A percentile compares a stretch with the other conserved stretches of the same genome.
Conservation (phyloP, 768 basidiomycete species). For the Lactarius akahatsu region DNA sequence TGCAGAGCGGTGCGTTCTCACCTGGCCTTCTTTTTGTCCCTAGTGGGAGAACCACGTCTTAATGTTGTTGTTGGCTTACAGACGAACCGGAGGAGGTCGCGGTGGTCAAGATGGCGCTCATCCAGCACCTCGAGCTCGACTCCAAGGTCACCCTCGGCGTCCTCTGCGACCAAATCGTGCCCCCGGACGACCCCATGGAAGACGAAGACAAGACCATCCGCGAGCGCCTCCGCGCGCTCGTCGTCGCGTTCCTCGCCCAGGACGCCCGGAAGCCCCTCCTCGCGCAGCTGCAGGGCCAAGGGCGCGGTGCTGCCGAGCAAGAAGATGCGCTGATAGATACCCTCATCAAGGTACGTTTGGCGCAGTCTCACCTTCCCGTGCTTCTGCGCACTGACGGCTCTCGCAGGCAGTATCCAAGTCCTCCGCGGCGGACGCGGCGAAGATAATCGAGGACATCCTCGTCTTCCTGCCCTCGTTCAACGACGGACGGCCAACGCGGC, state of each 20-base stretch:
- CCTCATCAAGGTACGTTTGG: conserved; percentile 47
- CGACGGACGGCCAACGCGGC: conserved; percentile 35
- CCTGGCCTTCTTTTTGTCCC: not conserved
- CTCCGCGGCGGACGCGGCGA: conserved; percentile 41
- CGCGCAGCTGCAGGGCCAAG: conserved; percentile 43
- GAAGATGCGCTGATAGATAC: conserved; percentile 50
- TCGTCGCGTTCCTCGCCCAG: conserved; percentile 56
- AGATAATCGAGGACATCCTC: conserved; percentile 56
- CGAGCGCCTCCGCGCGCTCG: conserved; percentile 56
- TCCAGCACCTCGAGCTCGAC: conserved; percentile 64
- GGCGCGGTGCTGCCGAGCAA: conserved; percentile 44
- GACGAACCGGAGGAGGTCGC: conserved; percentile 66
- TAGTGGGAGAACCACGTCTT: not conserved
- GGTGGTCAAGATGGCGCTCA: conserved; percentile 58
- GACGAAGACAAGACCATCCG: conserved; percentile 59
- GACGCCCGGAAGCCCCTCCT: conserved; percentile 51
- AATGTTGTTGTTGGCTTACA: not conserved
- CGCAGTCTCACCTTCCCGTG: not conserved
- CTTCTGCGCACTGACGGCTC: not conserved
- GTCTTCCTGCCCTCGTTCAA: conserved; percentile 48
- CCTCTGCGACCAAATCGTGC: conserved; percentile 64
- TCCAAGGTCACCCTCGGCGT: conserved; percentile 60
- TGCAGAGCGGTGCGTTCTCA: conserved; percentile 62
- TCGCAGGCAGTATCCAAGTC: conserved; percentile 52
- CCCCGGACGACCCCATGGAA: conserved; percentile 49